Percentiles rank a stretch among this genome's conserved stretches.
phyloP scores from a whole-genome alignment of 2,329 filamentous ascomycete species.

The Paramyrothecium sp. region DNA sequence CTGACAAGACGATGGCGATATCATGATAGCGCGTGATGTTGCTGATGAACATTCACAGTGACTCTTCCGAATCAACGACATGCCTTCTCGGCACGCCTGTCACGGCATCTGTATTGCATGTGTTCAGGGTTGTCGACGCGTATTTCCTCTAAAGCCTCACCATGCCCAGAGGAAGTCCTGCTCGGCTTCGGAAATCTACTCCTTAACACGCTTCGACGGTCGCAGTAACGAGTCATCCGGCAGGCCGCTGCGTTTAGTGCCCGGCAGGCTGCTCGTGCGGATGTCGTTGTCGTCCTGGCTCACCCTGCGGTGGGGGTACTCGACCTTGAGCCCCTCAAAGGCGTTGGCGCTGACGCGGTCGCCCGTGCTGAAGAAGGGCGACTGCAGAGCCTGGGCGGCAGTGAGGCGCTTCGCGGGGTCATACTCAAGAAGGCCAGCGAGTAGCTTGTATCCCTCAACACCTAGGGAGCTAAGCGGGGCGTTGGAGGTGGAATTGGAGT shows the following conservation, averaged over 20 bases:
- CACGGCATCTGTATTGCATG: no score
- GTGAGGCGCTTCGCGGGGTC: constrained; percentile 87
- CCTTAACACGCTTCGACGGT: constrained; percentile 62
- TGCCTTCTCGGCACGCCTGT: no score
- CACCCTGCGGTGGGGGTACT: constrained; percentile 87
- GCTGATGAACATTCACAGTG: no score
- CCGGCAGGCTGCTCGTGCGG: constrained; percentile 81
- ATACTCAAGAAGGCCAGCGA: constrained; percentile 84
- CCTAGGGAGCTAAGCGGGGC: constrained; percentile 60
- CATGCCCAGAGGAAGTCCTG: not conserved
- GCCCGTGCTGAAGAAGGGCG: constrained; percentile 81
- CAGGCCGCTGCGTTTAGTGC: constrained; percentile 84
- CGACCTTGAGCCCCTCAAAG: constrained; percentile 84
- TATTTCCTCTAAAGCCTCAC: not conserved
- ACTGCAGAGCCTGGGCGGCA: constrained; percentile 83
- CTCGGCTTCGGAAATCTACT: constrained; percentile 26
- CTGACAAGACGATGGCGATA: no score
- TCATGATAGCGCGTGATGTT: no score
- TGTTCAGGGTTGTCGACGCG: no score
- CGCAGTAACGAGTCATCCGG: constrained; percentile 75
- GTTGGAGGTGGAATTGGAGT: constrained; percentile 26
- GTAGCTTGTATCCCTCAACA: constrained; percentile 75
- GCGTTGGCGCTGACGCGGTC: constrained; percentile 77
- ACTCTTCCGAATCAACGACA: no score
- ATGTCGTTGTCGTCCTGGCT: constrained; percentile 97